Conservation (phyloP, 2,329 filamentous ascomycete genomes). For the Fusarium mangiferae region DNA sequence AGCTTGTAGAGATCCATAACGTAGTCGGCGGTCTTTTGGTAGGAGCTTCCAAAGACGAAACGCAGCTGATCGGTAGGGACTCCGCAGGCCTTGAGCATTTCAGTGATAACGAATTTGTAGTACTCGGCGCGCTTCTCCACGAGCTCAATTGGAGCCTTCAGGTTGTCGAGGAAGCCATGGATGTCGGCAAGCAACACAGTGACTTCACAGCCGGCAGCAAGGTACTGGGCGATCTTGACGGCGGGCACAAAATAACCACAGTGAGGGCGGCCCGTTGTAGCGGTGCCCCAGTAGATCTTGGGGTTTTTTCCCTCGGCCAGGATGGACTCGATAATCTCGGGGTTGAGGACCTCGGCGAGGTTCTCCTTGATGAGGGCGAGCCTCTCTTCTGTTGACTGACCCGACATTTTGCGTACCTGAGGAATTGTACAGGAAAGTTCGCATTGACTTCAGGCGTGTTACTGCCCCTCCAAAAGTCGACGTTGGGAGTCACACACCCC, state of each 20-base stretch:
- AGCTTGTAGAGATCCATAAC: constrained; percentile 90
- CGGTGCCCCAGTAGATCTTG: constrained; percentile 89
- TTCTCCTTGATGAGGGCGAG: constrained; percentile 82
- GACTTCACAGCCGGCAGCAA: constrained; percentile 85
- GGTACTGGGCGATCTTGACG: constrained; percentile 89
- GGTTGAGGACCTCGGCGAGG: constrained; percentile 83
- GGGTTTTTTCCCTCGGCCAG: constrained; percentile 75
- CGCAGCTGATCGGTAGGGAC: constrained; percentile 82
- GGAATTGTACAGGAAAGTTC: not conserved
- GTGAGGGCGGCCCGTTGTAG: constrained; percentile 88
- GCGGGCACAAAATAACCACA: constrained; percentile 89
- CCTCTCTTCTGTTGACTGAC: constrained; percentile 60
- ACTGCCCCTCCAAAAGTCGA: constrained; percentile 16
- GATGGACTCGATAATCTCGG: constrained; percentile 82
- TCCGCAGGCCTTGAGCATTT: constrained; percentile 79
- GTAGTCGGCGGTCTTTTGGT: constrained; percentile 80
- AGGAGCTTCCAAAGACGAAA: constrained; percentile 86
- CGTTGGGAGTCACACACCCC: constrained; percentile 1
- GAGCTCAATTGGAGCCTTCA: constrained; percentile 89
- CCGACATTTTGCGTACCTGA: constrained; percentile 9
- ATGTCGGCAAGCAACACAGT: constrained; percentile 81
- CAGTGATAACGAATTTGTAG: constrained; percentile 81
- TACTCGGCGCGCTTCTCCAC: constrained; percentile 85
- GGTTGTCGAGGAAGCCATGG: constrained; percentile 82
- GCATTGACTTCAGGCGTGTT: not conserved